Percentiles rank a stretch among this genome's conserved stretches.
Evolutionary conservation across 176 grass and related monocot genomes (phyloP).

Genomic region (Ampelocalamus luodianensis): DNA sequence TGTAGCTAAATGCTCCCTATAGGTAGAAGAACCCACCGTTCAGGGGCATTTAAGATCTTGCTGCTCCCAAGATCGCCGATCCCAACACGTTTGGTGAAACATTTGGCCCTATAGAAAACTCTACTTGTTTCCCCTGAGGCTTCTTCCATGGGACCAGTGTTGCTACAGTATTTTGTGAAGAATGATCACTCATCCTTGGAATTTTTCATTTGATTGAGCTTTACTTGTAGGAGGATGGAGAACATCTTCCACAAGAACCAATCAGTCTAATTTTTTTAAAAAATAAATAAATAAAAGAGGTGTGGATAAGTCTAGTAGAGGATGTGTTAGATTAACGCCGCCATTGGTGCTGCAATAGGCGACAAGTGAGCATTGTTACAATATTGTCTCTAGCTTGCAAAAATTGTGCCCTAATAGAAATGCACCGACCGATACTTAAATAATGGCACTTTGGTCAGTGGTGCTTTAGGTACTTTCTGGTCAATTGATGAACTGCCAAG

Average conservation of each 20-base stretch:
- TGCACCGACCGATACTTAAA: slow-evolving; percentile 34
- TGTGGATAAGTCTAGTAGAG: slow-evolving; percentile 24
- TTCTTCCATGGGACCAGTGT: background rate
- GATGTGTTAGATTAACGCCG: slow-evolving; percentile 41
- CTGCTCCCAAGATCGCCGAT: slow-evolving; percentile 52
- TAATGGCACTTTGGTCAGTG: slow-evolving; percentile 40
- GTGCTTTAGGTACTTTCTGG: slow-evolving; percentile 53
- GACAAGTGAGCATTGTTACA: slow-evolving; percentile 42
- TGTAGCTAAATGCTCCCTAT: slow-evolving; percentile 39
- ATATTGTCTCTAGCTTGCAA: slow-evolving; percentile 43
- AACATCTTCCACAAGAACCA: slow-evolving; percentile 14
- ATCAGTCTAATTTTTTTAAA: background rate
- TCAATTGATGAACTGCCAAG: slow-evolving; percentile 50
- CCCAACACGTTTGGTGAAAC: slow-evolving; percentile 52
- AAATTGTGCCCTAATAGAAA: slow-evolving; percentile 32
- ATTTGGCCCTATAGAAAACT: slow-evolving; percentile 20
- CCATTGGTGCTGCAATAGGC: slow-evolving; percentile 33
- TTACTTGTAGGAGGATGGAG: background rate
- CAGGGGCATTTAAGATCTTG: slow-evolving; percentile 48
- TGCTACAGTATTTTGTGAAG: background rate
- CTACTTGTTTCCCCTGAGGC: slow-evolving; percentile 12
- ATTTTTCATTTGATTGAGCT: background rate
- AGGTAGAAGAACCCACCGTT: slow-evolving; percentile 29
- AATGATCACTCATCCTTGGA: background rate
- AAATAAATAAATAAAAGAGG: background rate